Base-by-base conservation (phyloP, 345 rosid species). In the Iberis pinnata region DNA sequence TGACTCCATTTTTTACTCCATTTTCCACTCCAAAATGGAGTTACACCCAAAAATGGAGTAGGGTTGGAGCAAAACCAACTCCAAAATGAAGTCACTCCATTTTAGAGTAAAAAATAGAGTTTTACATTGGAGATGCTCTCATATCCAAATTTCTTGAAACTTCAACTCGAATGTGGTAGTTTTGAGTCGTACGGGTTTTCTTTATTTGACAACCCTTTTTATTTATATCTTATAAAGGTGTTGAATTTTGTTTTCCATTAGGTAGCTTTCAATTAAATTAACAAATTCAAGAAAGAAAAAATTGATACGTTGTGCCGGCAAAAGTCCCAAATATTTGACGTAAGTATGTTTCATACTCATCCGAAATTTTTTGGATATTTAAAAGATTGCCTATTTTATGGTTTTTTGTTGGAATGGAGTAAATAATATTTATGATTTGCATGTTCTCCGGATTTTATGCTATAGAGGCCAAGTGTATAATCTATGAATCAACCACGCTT, bases 281-380 rank as follows among this genome's bases (percentile, higher is more conserved):
- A 13, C 18, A 16, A 8, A 26, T 7, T 18, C 9, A 29, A 65
- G 25, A 25, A 64, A 16, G n/a, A 31, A 64, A 56, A 41, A 40
- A 17, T 18, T 17, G 22, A 25, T 25, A 49, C 47, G 52, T 44
- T 13, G 27, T 64, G 63, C 57, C 51, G 56, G 63, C 57, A 41
- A 64, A 56, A 64, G 50, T 64, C 63, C 8, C 18, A 32, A 32
- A 64, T 6, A 32, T 40, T 64, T 56, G 69, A 64, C 62, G 50
- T n/a, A 56, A 31, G 17, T 31, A 56, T 40, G 62, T 64, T 64
- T 64, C 69, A 40, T 56, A 64, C 44, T 56, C 63, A 64, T 56
- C 69, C 51, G 9, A 7, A 56, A 31, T 11, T 2, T 4, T 46
- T n/a, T 33, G 48, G 45, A 7, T 41, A 1, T 27, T 17, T 52